Percentiles rank a stretch among this genome's conserved stretches.
phyloP scores from a whole-genome alignment of 352 stramenopile genomes.

The Phytopythium montanum region DNA sequence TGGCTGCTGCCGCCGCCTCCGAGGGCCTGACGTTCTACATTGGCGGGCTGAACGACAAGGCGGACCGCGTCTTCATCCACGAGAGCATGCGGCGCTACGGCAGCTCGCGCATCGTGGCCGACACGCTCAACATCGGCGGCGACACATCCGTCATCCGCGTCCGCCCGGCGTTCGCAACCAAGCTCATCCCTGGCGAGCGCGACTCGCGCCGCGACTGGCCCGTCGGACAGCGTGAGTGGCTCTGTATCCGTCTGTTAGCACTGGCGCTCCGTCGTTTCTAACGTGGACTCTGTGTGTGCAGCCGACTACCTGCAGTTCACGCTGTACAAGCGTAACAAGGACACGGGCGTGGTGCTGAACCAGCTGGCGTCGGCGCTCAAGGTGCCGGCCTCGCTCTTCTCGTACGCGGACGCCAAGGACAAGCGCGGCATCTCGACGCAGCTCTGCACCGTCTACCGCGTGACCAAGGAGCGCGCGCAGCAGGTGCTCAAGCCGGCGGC shows the following conservation, averaged over 20 bases:
- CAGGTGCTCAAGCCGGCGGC: constrained; percentile 31
- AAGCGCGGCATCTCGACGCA: constrained; percentile 96
- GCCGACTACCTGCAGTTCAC: constrained; percentile 94
- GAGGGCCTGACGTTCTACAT: constrained; percentile 72
- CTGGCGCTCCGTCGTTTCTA: background rate
- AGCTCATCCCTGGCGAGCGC: constrained; percentile 47
- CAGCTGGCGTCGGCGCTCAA: constrained; percentile 74
- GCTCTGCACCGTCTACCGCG: constrained; percentile 90
- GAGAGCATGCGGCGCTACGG: constrained; percentile 84
- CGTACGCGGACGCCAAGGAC: constrained; percentile 96
- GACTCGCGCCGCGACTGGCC: constrained; percentile 64
- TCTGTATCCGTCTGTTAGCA: background rate
- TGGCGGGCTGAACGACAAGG: constrained; percentile 81
- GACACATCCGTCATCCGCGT: constrained; percentile 73
- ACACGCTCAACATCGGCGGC: constrained; percentile 85
- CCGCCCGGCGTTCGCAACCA: constrained; percentile 31
- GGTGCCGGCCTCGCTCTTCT: constrained; percentile 67
- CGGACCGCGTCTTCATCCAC: constrained; percentile 87
- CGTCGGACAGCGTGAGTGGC: constrained; percentile 56
- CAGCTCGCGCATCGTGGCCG: constrained; percentile 75
- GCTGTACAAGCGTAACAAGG: constrained; percentile 96
- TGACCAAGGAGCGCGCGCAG: constrained; percentile 60
- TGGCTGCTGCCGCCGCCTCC: constrained; percentile 10
- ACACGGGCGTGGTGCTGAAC: constrained; percentile 84
- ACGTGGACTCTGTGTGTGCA: constrained; percentile 19